A percentile compares a stretch with the other conserved stretches of the same genome.
Conservation (phyloP, 2,329 filamentous ascomycete species). For the Madurella fahalii region DNA sequence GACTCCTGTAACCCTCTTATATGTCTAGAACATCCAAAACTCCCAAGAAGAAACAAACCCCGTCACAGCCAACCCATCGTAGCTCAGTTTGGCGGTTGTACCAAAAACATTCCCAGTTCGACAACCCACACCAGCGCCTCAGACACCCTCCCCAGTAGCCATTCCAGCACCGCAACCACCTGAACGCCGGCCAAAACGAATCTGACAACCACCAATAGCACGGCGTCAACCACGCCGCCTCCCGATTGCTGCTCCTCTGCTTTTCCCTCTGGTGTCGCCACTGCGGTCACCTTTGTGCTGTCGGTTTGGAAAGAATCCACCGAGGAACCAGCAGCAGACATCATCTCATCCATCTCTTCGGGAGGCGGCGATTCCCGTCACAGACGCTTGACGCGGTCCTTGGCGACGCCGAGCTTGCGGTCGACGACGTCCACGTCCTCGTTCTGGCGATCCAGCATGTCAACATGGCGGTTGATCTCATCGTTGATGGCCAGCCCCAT, state of each 20-base stretch:
- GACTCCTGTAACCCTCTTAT: not conserved
- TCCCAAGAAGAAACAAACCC: not conserved
- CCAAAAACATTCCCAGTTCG: constrained; percentile 20
- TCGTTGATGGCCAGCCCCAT: constrained; percentile 73
- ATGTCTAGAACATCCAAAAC: not conserved
- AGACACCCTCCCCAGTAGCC: constrained; percentile 22
- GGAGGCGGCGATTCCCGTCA: constrained; percentile 22
- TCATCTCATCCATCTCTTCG: not conserved
- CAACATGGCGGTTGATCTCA: constrained; percentile 67
- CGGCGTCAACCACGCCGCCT: constrained; percentile 19
- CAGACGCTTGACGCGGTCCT: constrained; percentile 66
- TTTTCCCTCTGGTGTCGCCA: not conserved
- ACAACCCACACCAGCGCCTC: constrained; percentile 21
- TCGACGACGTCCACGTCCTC: constrained; percentile 62
- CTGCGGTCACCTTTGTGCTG: not conserved
- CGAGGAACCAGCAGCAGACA: not conserved
- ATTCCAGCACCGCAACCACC: constrained; percentile 19
- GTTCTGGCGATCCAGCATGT: constrained; percentile 64
- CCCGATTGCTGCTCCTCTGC: constrained; percentile 3
- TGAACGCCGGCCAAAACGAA: constrained; percentile 24
- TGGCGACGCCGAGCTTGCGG: constrained; percentile 69
- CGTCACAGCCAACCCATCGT: not conserved
- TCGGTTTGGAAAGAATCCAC: not conserved
- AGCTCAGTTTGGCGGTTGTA: constrained; percentile 11
- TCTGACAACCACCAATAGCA: constrained; percentile 23